A percentile compares a stretch with the other conserved stretches of the same genome.
Evolutionary conservation across 257 asterid genomes (phyloP).

Genomic region (Capsicum chinense): DNA sequence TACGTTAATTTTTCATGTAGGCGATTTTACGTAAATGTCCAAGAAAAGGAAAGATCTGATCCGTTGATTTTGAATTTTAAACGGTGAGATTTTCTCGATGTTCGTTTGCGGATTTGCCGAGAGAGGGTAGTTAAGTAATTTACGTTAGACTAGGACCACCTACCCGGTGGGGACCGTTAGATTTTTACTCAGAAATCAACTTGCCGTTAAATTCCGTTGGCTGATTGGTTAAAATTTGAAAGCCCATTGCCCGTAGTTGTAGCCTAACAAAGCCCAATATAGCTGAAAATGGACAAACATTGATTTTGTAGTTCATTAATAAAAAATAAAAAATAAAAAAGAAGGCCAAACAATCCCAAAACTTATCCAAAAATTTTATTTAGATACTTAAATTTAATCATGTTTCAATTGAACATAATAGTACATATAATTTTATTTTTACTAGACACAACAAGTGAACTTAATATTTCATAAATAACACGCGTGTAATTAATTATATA

Average conservation of each 20-base stretch:
- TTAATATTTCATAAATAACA: too few species aligned
- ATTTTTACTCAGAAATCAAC: not conserved
- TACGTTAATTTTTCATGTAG: conserved; percentile 15
- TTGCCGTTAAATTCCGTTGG: not conserved
- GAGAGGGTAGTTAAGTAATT: not conserved
- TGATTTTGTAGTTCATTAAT: too few species aligned
- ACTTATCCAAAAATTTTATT: too few species aligned
- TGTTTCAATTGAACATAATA: too few species aligned
- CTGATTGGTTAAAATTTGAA: not conserved
- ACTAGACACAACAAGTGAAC: too few species aligned
- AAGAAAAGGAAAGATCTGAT: conserved; percentile 21
- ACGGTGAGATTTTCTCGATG: not conserved
- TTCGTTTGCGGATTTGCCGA: not conserved
- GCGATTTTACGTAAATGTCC: not conserved
- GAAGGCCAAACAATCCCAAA: too few species aligned
- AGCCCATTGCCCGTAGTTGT: not conserved
- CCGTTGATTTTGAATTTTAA: conserved; percentile 33
- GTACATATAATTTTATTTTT: too few species aligned
- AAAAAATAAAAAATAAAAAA: too few species aligned
- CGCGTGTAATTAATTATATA: too few species aligned
- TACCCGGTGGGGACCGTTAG: conserved; percentile 3
- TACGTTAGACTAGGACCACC: not conserved
- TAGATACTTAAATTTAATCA: too few species aligned
- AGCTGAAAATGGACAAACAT: not conserved
- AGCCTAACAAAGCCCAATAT: conserved; percentile 16